Evolutionary conservation across 2,329 filamentous ascomycete genomes (phyloP).

Genomic region (Lachnellula willkommii): DNA sequence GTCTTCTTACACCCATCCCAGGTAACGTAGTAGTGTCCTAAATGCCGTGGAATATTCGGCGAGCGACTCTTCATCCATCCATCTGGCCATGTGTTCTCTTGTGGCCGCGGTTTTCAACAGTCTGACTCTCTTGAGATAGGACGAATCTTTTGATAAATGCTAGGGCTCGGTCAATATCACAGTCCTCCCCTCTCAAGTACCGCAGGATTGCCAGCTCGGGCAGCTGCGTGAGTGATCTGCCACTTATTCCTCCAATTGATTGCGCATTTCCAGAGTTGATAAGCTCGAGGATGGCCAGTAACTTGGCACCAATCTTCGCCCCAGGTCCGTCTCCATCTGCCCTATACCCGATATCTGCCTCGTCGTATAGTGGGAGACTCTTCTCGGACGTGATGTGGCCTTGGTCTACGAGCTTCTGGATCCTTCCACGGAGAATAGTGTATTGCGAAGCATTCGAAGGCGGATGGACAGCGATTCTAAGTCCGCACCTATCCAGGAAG

Average conservation of each 20-base stretch:
- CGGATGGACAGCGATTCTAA: slow-evolving; percentile 18
- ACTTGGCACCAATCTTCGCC: slow-evolving; percentile 8
- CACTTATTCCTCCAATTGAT: slow-evolving; percentile 15
- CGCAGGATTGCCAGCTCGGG: slow-evolving; percentile 24
- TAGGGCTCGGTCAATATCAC: slow-evolving; percentile 19
- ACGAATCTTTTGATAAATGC: slow-evolving; percentile 15
- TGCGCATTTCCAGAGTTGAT: slow-evolving; percentile 9
- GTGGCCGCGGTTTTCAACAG: background rate
- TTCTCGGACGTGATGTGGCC: slow-evolving; percentile 15
- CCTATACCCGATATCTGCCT: slow-evolving; percentile 13
- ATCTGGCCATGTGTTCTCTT: background rate
- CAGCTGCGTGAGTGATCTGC: slow-evolving; percentile 23
- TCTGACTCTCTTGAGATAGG: background rate
- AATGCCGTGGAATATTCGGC: background rate
- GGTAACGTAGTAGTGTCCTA: background rate
- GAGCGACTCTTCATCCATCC: background rate
- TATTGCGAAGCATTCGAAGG: slow-evolving; percentile 25
- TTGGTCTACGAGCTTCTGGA: slow-evolving; percentile 21
- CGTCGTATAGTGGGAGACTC: slow-evolving; percentile 18
- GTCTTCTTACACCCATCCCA: no score
- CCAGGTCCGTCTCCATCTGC: background rate
- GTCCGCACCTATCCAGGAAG: slow-evolving; percentile 28
- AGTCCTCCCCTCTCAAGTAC: slow-evolving; percentile 20
- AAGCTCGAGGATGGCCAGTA: slow-evolving; percentile 17
- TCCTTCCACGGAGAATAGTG: slow-evolving; percentile 23